These are phyloP conservation scores for Rugonectria rugulosa DNA, from an alignment of 2,329 filamentous ascomycete species.

Conservation along the genomic window DNA sequence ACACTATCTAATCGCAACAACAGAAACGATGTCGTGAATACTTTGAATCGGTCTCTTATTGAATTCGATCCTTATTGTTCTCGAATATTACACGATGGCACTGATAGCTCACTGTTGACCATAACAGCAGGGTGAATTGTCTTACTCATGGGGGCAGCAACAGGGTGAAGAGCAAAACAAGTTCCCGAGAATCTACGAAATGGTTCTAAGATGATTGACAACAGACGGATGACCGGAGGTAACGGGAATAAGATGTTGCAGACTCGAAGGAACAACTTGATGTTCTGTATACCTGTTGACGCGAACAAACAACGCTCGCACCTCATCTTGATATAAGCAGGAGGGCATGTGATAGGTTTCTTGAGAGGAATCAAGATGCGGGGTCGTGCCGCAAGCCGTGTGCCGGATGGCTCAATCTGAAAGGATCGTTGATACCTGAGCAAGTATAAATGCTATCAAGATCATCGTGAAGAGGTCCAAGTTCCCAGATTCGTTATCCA, in stretches of 20 bases:
- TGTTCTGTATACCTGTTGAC: slow-evolving; percentile 9
- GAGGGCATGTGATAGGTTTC: slow-evolving; percentile 2
- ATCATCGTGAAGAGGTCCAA: neutral
- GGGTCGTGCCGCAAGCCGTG: neutral
- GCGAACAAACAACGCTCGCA: slow-evolving; percentile 16
- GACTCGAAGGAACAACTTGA: neutral
- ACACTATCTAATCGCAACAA: neutral
- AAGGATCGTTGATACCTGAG: too few relatives aligned
- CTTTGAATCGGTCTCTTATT: neutral
- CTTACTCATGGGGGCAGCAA: too few relatives aligned
- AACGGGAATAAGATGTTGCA: neutral
- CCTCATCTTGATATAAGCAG: slow-evolving; percentile 12
- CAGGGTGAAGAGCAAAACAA: too few relatives aligned
- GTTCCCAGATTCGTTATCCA: neutral
- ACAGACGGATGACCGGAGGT: neutral
- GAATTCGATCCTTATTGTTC: too few relatives aligned
- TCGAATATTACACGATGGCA: too few relatives aligned
- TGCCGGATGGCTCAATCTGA: neutral
- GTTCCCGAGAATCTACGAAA: too few relatives aligned
- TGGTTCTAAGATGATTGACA: neutral
- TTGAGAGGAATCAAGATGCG: neutral
- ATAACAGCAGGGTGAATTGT: too few relatives aligned
- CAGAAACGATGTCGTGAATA: neutral
- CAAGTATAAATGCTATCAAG: neutral
- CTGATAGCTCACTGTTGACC: too few relatives aligned